A percentile compares a stretch with the other conserved stretches of the same genome.
Conservation (phyloP, 805 yeast species). For the Candida yuanshanica region DNA sequence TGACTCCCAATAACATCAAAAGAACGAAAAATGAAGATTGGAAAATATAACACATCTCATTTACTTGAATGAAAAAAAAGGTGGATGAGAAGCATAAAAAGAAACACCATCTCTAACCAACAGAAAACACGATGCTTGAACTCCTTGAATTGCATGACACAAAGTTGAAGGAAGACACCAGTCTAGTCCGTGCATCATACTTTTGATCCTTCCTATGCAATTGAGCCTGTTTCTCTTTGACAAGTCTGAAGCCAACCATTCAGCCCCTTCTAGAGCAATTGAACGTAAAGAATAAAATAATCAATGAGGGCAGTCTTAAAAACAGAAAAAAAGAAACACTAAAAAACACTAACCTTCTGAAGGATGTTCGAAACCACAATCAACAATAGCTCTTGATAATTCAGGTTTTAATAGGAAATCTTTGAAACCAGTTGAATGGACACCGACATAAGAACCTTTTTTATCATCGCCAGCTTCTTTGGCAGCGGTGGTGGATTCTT, state of each 20-base stretch:
- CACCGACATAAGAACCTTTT: conserved; percentile 97
- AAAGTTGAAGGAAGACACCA: too few species aligned
- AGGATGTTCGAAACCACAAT: conserved; percentile 99
- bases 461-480: conserved; percentile 62
- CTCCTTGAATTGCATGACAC: too few species aligned
- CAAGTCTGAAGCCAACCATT: too few species aligned
- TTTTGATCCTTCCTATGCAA: too few species aligned
- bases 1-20: background rate
- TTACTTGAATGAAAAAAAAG: background rate
- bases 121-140: too few species aligned
- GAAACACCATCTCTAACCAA: too few species aligned
- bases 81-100: too few species aligned
- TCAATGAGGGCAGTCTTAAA: background rate
- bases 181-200: too few species aligned
- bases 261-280: too few species aligned
- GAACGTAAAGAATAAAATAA: background rate
- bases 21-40: background rate
- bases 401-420: conserved; percentile 97
- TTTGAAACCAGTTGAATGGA: conserved; percentile 97
- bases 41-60: too few species aligned
- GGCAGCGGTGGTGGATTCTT: conserved; percentile 38
- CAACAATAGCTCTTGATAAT: conserved; percentile 93
- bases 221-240: too few species aligned
- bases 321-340: conserved; percentile 28
- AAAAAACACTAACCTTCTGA: conserved; percentile 77